Percentiles rank a stretch among this genome's conserved stretches.
These are phyloP conservation scores for Lojkania enalia DNA, from an alignment of 2,329 filamentous ascomycete genomes.

Conservation along the genomic window DNA sequence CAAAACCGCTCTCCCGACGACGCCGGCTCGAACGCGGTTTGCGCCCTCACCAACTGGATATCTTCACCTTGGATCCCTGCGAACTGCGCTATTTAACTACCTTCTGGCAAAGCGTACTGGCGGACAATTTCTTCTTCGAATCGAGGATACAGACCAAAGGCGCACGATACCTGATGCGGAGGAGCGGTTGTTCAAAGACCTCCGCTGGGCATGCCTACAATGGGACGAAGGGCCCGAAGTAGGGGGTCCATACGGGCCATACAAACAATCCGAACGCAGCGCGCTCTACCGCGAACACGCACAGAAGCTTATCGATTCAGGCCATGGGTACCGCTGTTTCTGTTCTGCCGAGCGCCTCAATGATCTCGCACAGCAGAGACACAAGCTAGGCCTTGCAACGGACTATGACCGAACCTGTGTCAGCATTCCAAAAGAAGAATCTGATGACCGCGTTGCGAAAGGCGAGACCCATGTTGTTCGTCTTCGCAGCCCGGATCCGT, in stretches of 20 bases:
- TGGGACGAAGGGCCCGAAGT: conserved; percentile 94
- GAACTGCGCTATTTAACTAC: conserved; percentile 95
- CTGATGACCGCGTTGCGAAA: conserved; percentile 67
- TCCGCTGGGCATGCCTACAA: conserved; percentile 83
- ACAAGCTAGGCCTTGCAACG: conserved; percentile 60
- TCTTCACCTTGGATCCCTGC: conserved; percentile 85
- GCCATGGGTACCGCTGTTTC: conserved; percentile 90
- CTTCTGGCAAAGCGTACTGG: conserved; percentile 84
- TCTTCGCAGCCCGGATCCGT: conserved; percentile 65
- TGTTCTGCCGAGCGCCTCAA: conserved; percentile 75
- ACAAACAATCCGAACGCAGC: conserved; percentile 83
- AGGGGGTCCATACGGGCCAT: conserved; percentile 81
- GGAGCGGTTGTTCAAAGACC: conserved; percentile 72
- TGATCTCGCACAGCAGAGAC: conserved; percentile 64
- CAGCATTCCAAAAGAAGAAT: conserved; percentile 66
- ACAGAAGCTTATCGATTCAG: conserved; percentile 67
- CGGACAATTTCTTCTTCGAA: conserved; percentile 85
- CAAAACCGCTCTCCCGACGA: conserved; percentile 28
- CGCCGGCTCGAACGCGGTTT: conserved; percentile 71
- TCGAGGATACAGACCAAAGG: conserved; percentile 95
- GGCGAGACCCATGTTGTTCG: conserved; percentile 78
- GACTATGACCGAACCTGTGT: conserved; percentile 76
- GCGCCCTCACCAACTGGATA: conserved; percentile 95
- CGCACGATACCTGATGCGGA: conserved; percentile 82
- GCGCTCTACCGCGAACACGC: conserved; percentile 72